A percentile compares a stretch with the other conserved stretches of the same genome.
Evolutionary conservation across 1,284 basidiomycete species (phyloP).

Genomic region (Papiliotrema flavescens): DNA sequence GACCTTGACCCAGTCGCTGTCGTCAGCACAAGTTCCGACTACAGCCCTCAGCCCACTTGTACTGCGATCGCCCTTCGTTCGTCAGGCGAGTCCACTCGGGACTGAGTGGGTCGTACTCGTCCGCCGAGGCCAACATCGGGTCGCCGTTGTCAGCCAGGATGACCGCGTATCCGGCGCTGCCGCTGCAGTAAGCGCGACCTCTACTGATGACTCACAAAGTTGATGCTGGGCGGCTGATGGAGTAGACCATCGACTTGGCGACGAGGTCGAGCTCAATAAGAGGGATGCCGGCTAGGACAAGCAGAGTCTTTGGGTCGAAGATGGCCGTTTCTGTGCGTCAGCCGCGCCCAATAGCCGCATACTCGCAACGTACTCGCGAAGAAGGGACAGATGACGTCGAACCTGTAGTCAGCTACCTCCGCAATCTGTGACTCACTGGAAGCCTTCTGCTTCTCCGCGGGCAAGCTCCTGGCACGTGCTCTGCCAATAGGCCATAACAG

Average conservation of each 20-base stretch:
- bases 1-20: neutral
- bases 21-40: neutral
- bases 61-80: neutral
- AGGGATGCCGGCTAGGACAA: slow-evolving; percentile 11
- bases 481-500: slow-evolving; percentile 20
- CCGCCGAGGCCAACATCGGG: neutral
- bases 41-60: neutral
- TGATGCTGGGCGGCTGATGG: neutral
- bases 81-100: neutral
- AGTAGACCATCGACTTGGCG: slow-evolving; percentile 6
- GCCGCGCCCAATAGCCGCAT: neutral
- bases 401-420: slow-evolving; percentile 5
- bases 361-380: slow-evolving; percentile 14
- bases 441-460: neutral
- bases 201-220: neutral
- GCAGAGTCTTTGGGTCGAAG: neutral
- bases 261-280: slow-evolving; percentile 7
- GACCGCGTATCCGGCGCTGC: slow-evolving; percentile 7
- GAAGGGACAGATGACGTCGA: slow-evolving; percentile 25
- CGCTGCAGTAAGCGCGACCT: neutral
- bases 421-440: neutral
- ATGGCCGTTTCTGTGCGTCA: slow-evolving; percentile 4
- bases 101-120: slow-evolving; percentile 9
- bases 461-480: slow-evolving; percentile 10
- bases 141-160: slow-evolving; percentile 9